A percentile compares a stretch with the other conserved stretches of the same genome.
These are phyloP conservation scores for Metschnikowia drakensbergensis DNA, from an alignment of 805 yeast genomes.

Conservation along the genomic window DNA sequence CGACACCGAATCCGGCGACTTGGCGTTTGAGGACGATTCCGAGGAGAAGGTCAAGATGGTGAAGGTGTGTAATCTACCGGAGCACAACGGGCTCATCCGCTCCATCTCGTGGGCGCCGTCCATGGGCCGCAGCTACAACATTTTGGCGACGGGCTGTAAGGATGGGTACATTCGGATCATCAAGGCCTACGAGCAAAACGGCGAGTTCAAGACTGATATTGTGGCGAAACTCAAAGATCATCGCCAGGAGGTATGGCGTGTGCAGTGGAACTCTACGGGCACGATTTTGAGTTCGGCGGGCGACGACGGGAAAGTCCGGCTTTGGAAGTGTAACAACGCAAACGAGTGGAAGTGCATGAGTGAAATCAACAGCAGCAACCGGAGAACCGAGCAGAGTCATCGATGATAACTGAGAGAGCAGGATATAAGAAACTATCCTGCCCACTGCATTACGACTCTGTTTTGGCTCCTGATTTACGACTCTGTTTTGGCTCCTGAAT, in stretches of 20 bases:
- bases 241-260: conserved; percentile 91
- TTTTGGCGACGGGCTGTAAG: conserved; percentile 92
- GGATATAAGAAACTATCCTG: no score
- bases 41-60: conserved; percentile 36
- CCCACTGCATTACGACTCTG: no score
- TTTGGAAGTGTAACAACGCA: conserved; percentile 87
- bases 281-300: conserved; percentile 91
- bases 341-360: conserved; percentile 91
- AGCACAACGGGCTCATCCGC: conserved; percentile 81
- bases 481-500: no score
- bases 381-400: conserved; percentile 12
- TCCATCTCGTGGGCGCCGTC: conserved; percentile 96
- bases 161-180: conserved; percentile 90
- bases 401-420: background rate
- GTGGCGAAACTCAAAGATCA: conserved; percentile 72
- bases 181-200: conserved; percentile 52
- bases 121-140: conserved; percentile 83
- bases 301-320: conserved; percentile 86
- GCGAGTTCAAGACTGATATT: conserved; percentile 47
- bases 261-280: conserved; percentile 92
- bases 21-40: conserved; percentile 1
- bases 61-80: conserved; percentile 65
- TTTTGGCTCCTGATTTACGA: no score
- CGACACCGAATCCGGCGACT: background rate
- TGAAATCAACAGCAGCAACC: conserved; percentile 39